Percentiles rank a stretch among this genome's conserved stretches.
Conservation (phyloP, 108 stramenopile genomes). For the Licmophora abbreviata region DNA sequence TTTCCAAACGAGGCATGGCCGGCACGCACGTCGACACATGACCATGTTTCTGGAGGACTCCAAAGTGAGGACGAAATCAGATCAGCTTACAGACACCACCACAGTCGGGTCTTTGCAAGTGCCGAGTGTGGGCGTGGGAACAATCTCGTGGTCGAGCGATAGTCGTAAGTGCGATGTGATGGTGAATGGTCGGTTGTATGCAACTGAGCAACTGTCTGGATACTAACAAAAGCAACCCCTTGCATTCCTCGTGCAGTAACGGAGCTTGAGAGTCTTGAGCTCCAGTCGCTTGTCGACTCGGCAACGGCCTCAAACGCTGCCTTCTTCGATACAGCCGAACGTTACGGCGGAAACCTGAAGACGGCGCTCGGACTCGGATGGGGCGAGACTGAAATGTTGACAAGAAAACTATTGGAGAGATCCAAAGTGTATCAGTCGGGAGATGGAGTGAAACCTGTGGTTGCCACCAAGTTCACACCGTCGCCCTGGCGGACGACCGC, state of each 20-base stretch:
- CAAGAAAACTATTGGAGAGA: conserved; percentile 15
- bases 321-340: conserved; percentile 63
- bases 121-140: conserved; percentile 47
- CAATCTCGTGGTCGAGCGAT: conserved; percentile 48
- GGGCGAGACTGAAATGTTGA: conserved; percentile 43
- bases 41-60: not conserved
- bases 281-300: conserved; percentile 20
- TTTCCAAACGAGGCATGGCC: too few relatives aligned
- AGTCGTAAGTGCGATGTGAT: conserved; percentile 13
- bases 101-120: conserved; percentile 34
- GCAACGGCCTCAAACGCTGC: conserved; percentile 27
- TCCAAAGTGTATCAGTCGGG: not conserved
- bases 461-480: conserved; percentile 66
- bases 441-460: conserved; percentile 19
- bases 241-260: conserved; percentile 12
- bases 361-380: conserved; percentile 49
- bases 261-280: conserved; percentile 29
- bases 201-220: not conserved
- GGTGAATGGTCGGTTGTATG: not conserved
- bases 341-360: conserved; percentile 49
- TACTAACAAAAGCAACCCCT: conserved; percentile 2
- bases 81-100: conserved; percentile 20
- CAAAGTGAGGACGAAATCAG: not conserved
- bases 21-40: too few relatives aligned
- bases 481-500: conserved; percentile 47